Evolutionary conservation across 305 asterid species (phyloP).

Genomic region (Fraxinus sp.): DNA sequence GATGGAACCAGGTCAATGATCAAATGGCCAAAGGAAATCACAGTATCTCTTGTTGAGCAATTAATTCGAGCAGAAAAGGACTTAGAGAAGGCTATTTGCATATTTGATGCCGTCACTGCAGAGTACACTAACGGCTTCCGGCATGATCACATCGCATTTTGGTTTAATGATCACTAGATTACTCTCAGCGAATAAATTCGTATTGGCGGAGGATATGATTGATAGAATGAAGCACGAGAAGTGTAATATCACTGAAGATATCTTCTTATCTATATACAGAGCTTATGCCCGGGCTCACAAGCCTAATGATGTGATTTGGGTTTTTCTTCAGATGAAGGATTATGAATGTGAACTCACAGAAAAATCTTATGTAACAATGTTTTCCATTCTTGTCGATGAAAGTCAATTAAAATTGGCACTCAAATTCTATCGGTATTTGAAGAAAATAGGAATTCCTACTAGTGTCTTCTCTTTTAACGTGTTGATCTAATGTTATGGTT

Average conservation of each 20-base stretch:
- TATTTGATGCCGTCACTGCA: constrained; percentile 82
- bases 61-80: constrained; percentile 67
- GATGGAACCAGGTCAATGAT: constrained; percentile 44
- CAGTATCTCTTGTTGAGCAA: constrained; percentile 65
- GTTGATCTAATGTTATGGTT: no score
- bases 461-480: constrained; percentile 32
- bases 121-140: constrained; percentile 74
- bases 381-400: constrained; percentile 72
- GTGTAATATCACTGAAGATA: constrained; percentile 55
- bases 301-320: constrained; percentile 72
- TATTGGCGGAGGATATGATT: constrained; percentile 64
- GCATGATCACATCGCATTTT: constrained; percentile 58
- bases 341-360: constrained; percentile 58
- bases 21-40: constrained; percentile 77
- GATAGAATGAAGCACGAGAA: constrained; percentile 69
- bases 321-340: constrained; percentile 58
- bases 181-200: constrained; percentile 67
- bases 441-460: constrained; percentile 61
- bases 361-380: constrained; percentile 66
- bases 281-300: constrained; percentile 84
- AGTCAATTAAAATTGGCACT: constrained; percentile 72
- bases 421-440: constrained; percentile 68
- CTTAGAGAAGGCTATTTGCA: constrained; percentile 60
- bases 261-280: constrained; percentile 56
- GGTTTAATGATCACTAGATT: constrained; percentile 56